Percentiles rank a stretch among this genome's conserved stretches.
These are phyloP conservation scores for Discostella pseudostelligera DNA, from an alignment of 108 stramenopile species.

Conservation along the genomic window DNA sequence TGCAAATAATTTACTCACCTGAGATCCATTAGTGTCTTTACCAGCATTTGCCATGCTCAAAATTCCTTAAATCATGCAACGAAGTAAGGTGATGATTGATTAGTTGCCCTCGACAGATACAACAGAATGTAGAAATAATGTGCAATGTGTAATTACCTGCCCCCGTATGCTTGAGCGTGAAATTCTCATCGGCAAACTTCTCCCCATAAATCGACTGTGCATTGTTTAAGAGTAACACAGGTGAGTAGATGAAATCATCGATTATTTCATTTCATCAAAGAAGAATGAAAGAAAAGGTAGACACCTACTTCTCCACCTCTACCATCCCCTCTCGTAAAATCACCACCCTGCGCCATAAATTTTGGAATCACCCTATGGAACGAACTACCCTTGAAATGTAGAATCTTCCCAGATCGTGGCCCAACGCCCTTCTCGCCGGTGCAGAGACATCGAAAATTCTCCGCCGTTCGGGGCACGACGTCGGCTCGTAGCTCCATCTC, in stretches of 20 bases:
- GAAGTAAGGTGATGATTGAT: background rate
- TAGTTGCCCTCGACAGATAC: background rate
- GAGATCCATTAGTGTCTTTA: conserved; percentile 88
- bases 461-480: conserved; percentile 86
- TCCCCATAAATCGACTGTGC: conserved; percentile 93
- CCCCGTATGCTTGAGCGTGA: conserved; percentile 80
- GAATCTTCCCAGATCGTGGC: conserved; percentile 50
- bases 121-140: background rate
- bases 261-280: background rate
- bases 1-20: conserved; percentile 6
- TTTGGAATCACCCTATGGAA: conserved; percentile 97
- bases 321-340: conserved; percentile 79
- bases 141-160: conserved; percentile 26
- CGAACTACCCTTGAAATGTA: conserved; percentile 88
- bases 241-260: too few species aligned
- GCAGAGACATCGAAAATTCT: conserved; percentile 80
- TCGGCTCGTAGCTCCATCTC: conserved; percentile 86
- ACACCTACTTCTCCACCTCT: conserved; percentile 45
- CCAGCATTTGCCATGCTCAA: conserved; percentile 95
- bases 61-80: conserved; percentile 28
- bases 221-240: conserved; percentile 8
- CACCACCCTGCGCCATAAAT: conserved; percentile 86
- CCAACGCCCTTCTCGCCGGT: conserved; percentile 85
- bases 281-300: background rate
- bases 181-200: conserved; percentile 95